These are phyloP conservation scores for Colletotrichum tamarilloi DNA, from an alignment of 2,329 filamentous ascomycete species.

Conservation along the genomic window DNA sequence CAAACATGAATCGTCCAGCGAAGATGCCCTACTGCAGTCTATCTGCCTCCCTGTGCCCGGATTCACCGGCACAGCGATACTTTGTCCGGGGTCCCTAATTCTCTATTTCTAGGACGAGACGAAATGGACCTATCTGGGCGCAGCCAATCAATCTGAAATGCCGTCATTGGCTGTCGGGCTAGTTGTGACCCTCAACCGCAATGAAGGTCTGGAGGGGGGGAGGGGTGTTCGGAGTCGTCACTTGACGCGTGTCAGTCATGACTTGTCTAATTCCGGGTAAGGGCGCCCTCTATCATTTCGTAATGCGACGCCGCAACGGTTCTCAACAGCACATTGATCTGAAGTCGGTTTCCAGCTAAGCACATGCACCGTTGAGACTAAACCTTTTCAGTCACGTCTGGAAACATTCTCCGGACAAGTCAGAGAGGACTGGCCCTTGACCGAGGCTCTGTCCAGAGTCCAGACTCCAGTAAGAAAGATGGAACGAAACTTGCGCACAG, in stretches of 20 bases:
- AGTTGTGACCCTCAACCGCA: not conserved
- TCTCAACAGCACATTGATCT: too few relatives aligned
- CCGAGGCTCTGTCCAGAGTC: too few relatives aligned
- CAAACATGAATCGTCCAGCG: not conserved
- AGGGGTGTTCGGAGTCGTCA: not conserved
- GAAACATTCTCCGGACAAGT: too few relatives aligned
- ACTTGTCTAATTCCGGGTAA: not conserved
- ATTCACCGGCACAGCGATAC: not conserved
- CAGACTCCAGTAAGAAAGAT: too few relatives aligned
- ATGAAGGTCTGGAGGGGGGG: not conserved
- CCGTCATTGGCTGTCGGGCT: constrained; percentile 10
- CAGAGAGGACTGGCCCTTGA: too few relatives aligned
- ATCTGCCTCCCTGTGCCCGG: not conserved
- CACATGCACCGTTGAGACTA: too few relatives aligned
- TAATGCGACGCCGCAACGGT: too few relatives aligned
- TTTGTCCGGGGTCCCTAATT: constrained; percentile 2
- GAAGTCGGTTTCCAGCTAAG: too few relatives aligned
- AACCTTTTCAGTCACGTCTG: too few relatives aligned
- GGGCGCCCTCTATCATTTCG: not conserved
- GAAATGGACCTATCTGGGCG: not conserved
- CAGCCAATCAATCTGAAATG: not conserved
- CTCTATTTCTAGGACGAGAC: constrained; percentile 1
- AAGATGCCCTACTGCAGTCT: too few relatives aligned
- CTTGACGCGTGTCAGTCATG: not conserved
- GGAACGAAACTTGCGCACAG: too few relatives aligned